phyloP scores from a whole-genome alignment of 192 early-diverging fungal species.

The Backusella tarrabulga region DNA sequence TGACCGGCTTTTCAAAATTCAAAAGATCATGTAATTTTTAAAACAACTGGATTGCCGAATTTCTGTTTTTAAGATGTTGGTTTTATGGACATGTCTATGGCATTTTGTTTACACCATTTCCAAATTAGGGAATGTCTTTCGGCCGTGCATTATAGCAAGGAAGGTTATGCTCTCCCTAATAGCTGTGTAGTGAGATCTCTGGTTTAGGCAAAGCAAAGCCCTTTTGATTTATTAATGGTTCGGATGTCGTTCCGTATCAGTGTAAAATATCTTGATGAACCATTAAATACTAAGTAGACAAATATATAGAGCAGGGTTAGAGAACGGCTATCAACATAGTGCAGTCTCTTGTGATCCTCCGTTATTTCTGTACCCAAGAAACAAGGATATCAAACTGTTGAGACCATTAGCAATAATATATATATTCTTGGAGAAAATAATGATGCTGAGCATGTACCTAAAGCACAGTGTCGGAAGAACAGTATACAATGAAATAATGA shows the following conservation, averaged over 20 bases:
- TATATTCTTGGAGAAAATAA: constrained; percentile 23
- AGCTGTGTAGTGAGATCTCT: not conserved
- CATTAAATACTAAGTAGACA: too few relatives aligned
- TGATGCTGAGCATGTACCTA: constrained; percentile 10
- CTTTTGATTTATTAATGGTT: not conserved
- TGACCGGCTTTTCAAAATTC: not conserved
- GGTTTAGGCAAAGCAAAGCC: not conserved
- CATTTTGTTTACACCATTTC: not conserved
- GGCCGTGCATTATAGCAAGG: not conserved
- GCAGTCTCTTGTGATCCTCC: constrained; percentile 12
- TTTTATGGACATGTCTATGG: not conserved
- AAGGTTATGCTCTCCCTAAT: not conserved
- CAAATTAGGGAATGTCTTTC: not conserved
- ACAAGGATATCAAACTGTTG: not conserved
- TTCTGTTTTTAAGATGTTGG: too few relatives aligned
- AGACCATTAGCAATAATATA: too few relatives aligned
- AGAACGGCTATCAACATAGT: constrained; percentile 1
- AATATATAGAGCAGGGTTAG: not conserved
- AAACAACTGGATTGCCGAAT: too few relatives aligned
- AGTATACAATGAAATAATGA: not conserved
- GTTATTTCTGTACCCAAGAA: constrained; percentile 9
- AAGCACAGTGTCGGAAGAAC: not conserved
- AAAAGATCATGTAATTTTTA: too few relatives aligned
- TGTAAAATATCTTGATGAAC: not conserved
- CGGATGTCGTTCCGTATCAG: not conserved